Base-by-base conservation (phyloP, 441 rosid species). In the Adansonia grandidieri region DNA sequence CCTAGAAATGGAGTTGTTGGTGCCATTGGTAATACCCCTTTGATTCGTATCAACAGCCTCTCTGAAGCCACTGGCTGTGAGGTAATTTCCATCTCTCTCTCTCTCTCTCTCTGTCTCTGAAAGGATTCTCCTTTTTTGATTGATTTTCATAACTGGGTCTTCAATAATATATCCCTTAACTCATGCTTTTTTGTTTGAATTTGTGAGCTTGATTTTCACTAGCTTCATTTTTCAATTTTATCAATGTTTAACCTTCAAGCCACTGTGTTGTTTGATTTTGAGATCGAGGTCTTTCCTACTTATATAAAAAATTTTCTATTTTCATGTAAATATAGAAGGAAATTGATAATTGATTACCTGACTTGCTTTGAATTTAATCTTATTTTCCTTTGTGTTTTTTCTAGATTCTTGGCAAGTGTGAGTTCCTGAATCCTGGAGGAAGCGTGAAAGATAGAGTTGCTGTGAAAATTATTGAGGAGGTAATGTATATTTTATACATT, bases 381-480 rank as follows among this genome's bases (percentile, higher is more conserved):
- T 62, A 44, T 1, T n/a, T 75, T 24, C 42, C 47, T 71, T 51
- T 68, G 74, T 20, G 85, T 63, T 67, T 78, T 85, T 37, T 37
- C 42, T 11, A 96, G 99, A 96, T 96, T 85, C 91, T 93, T n/a
- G 99, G 94, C 4, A 92, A 96, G 76, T 94, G 98, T 51, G 99
- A 96, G 83, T 96, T 96, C 86, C 80, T 96, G 78, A 94, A 94
- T 86, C 99, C 99, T 11, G 99, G 98, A 71, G 99, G 98, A 72
- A 96, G 99, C 63, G 99, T 94, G 51, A 96, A 94, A 82, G 97
- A 94, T 72, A 88, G 98, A 84, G 98, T 94, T 80, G 97, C 96
- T 45, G 89, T 90, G 61, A 92, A 90, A 81, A 93, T 96, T 75
- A 91, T 94, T 76, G 87, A 93, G 85, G 98, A 92, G 97, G 97